These are phyloP conservation scores for Asterophora lycoperdoides DNA, from an alignment of 768 basidiomycete genomes.

Conservation along the genomic window DNA sequence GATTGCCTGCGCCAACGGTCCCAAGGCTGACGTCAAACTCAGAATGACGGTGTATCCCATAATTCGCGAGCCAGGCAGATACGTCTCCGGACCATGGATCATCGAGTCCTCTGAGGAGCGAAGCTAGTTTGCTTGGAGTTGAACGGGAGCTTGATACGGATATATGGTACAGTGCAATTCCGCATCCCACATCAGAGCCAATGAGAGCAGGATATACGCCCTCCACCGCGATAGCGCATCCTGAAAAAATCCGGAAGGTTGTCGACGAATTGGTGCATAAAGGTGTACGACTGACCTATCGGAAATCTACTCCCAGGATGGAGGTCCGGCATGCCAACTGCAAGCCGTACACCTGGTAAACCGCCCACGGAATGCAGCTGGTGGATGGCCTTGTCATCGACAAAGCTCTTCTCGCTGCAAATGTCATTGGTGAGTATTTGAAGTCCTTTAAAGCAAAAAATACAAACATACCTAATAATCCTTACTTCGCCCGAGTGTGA, in stretches of 20 bases:
- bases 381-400: conserved; percentile 29
- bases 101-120: conserved; percentile 29
- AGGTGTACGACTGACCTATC: conserved; percentile 15
- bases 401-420: conserved; percentile 23
- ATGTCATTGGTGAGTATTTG: not conserved
- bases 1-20: conserved; percentile 35
- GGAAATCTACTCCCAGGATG: conserved; percentile 36
- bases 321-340: conserved; percentile 37
- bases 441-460: not conserved
- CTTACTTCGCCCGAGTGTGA: conserved; percentile 21
- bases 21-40: conserved; percentile 30
- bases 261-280: not conserved
- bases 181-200: conserved; percentile 37
- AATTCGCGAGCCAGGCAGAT: conserved; percentile 28
- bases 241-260: conserved; percentile 11
- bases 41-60: conserved; percentile 27
- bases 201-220: conserved; percentile 38
- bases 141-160: conserved; percentile 21
- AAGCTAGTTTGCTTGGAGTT: conserved; percentile 28
- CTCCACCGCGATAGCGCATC: conserved; percentile 31
- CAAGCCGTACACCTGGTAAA: conserved; percentile 26
- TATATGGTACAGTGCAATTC: conserved; percentile 32
- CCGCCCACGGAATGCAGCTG: conserved; percentile 27
- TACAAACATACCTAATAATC: conserved; percentile 21
- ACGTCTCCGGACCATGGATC: conserved; percentile 34